Evolutionary conservation across 2,329 filamentous ascomycete genomes (phyloP).

Genomic region (Rhinocladiella mackenziei): DNA sequence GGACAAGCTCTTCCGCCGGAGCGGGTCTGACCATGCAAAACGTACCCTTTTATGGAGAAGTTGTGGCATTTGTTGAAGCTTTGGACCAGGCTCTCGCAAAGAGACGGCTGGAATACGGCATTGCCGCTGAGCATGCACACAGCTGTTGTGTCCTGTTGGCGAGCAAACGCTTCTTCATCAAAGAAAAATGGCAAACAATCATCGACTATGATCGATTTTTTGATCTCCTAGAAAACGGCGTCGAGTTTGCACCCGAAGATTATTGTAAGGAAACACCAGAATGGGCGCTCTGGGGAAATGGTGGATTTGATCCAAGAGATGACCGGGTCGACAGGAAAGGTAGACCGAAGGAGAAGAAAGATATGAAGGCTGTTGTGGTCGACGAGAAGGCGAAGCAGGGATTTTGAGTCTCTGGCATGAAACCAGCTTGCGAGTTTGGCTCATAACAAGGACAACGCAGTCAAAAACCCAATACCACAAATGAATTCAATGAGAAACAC

Average conservation of each 20-base stretch:
- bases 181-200: conserved; percentile 81
- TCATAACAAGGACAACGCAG: too few relatives aligned
- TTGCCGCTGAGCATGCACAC: conserved; percentile 91
- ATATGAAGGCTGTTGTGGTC: too few relatives aligned
- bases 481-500: too few relatives aligned
- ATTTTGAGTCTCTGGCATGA: neutral
- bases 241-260: conserved; percentile 78
- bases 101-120: conserved; percentile 76
- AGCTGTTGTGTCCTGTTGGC: conserved; percentile 89
- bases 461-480: too few relatives aligned
- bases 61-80: conserved; percentile 73
- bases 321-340: conserved; percentile 84
- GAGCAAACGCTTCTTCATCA: conserved; percentile 70
- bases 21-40: conserved; percentile 95
- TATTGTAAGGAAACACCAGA: conserved; percentile 88
- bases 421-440: too few relatives aligned
- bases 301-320: conserved; percentile 89
- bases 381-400: neutral
- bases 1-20: conserved; percentile 76
- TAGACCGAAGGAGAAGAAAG: conserved; percentile 20
- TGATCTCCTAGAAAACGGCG: conserved; percentile 69
- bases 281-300: conserved; percentile 92
- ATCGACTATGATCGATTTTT: conserved; percentile 93
- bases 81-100: conserved; percentile 65
- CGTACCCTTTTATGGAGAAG: conserved; percentile 92